phyloP scores from a whole-genome alignment of 768 basidiomycete species.

The Psilocybe cubensis region DNA sequence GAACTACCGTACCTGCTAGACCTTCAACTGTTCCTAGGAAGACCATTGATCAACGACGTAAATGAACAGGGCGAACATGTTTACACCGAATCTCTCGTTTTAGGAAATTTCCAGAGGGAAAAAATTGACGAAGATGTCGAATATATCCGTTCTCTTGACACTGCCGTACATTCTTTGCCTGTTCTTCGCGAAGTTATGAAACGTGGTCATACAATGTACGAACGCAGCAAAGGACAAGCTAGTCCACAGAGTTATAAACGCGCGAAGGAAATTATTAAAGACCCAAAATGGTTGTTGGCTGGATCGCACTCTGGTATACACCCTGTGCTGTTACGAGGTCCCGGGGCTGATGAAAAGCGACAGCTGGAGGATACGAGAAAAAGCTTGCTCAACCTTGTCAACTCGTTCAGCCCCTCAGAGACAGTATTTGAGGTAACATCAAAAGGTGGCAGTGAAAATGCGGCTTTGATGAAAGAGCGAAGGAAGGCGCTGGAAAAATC shows the following conservation, averaged over 20 bases:
- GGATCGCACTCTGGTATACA: constrained; percentile 69
- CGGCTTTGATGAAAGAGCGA: constrained; percentile 86
- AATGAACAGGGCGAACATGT: constrained; percentile 54
- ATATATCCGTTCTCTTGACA: constrained; percentile 69
- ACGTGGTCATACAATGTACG: constrained; percentile 92
- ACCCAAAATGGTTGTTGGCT: constrained; percentile 70
- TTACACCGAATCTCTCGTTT: constrained; percentile 73
- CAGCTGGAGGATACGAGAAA: constrained; percentile 60
- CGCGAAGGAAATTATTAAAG: constrained; percentile 85
- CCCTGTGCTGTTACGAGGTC: constrained; percentile 62
- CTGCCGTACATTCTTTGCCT: constrained; percentile 63
- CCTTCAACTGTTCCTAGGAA: constrained; percentile 88
- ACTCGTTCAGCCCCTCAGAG: constrained; percentile 82
- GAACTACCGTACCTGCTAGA: constrained; percentile 94
- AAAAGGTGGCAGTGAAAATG: constrained; percentile 64
- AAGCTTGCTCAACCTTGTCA: constrained; percentile 72
- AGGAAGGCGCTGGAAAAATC: constrained; percentile 77
- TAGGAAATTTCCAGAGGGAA: constrained; percentile 84
- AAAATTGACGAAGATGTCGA: constrained; percentile 84
- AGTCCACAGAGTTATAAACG: constrained; percentile 83
- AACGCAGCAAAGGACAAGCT: constrained; percentile 91
- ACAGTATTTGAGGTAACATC: constrained; percentile 91
- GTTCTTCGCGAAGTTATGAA: constrained; percentile 80
- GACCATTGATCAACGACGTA: constrained; percentile 67
- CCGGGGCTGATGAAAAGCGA: constrained; percentile 36